These are phyloP conservation scores for Colletotrichum australisinense DNA, from an alignment of 2,329 filamentous ascomycete genomes.

Conservation along the genomic window DNA sequence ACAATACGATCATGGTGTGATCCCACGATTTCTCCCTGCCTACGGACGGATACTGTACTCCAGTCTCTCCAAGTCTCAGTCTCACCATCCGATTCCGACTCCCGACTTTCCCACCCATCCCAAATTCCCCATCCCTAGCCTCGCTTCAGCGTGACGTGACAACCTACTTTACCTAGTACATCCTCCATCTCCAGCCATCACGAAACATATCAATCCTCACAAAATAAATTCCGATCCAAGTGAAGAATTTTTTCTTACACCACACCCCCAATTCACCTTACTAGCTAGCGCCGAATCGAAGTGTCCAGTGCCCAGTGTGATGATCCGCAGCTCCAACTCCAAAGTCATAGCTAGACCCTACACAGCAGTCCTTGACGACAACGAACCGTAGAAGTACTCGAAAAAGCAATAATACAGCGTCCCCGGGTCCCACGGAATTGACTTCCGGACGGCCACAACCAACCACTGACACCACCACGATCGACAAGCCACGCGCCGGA, in stretches of 20 bases:
- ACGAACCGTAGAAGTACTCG: background rate
- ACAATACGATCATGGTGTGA: background rate
- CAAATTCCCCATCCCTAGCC: slow-evolving; percentile 1
- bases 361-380: slow-evolving; percentile 6
- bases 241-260: slow-evolving; percentile 23
- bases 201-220: background rate
- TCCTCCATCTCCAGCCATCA: background rate
- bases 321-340: background rate
- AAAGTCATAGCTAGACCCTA: background rate
- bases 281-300: background rate
- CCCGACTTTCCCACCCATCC: background rate
- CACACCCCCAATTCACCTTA: background rate
- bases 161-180: background rate
- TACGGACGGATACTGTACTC: too few species aligned
- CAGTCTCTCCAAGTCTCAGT: too few species aligned
- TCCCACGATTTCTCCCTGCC: background rate
- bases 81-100: slow-evolving; percentile 7
- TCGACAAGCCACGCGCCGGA: slow-evolving; percentile 28
- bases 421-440: slow-evolving; percentile 12
- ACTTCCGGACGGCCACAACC: background rate
- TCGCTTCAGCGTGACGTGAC: background rate
- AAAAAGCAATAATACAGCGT: slow-evolving; percentile 27
- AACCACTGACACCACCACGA: background rate
- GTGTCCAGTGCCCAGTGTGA: background rate
- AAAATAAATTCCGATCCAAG: background rate